A percentile compares a stretch with the other conserved stretches of the same genome.
phyloP scores from a whole-genome alignment of 23 red algal genomes.

The Gracilaria gracilis region DNA sequence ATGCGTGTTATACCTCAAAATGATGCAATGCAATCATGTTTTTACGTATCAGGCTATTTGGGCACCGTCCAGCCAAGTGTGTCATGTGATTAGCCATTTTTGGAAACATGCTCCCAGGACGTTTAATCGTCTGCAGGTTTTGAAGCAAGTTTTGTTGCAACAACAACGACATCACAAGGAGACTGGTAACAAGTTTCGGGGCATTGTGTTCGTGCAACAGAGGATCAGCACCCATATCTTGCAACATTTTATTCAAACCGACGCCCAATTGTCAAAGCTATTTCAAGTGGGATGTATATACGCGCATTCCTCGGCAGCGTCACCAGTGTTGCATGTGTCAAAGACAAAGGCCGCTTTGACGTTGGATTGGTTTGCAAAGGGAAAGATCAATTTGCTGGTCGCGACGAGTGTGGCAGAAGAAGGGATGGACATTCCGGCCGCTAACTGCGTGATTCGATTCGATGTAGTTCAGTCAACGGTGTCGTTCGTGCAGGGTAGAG shows the following conservation, averaged over 20 bases:
- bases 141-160: slow-evolving; percentile 34
- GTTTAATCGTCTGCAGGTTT: slow-evolving; percentile 6
- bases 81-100: slow-evolving; percentile 1
- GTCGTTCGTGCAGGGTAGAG: slow-evolving; percentile 39
- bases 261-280: neutral
- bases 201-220: slow-evolving; percentile 61
- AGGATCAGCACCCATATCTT: slow-evolving; percentile 46
- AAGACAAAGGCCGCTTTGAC: slow-evolving; percentile 14
- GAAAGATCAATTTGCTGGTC: slow-evolving; percentile 38
- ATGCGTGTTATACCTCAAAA: slow-evolving; percentile 18
- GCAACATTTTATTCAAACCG: slow-evolving; percentile 30
- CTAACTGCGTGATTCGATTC: slow-evolving; percentile 57
- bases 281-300: slow-evolving; percentile 36
- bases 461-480: slow-evolving; percentile 34
- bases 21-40: slow-evolving; percentile 43
- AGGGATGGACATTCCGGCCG: slow-evolving; percentile 66
- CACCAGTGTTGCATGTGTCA: slow-evolving; percentile 33
- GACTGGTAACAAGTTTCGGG: slow-evolving; percentile 13
- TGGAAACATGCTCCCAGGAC: slow-evolving; percentile 10
- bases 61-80: neutral
- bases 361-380: slow-evolving; percentile 12
- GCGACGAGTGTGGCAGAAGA: slow-evolving; percentile 58
- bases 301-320: slow-evolving; percentile 21
- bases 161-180: neutral
- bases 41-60: neutral